A percentile compares a stretch with the other conserved stretches of the same genome.
Evolutionary conservation across 2,329 filamentous ascomycete genomes (phyloP).

Genomic region (Epichloe bromicola): DNA sequence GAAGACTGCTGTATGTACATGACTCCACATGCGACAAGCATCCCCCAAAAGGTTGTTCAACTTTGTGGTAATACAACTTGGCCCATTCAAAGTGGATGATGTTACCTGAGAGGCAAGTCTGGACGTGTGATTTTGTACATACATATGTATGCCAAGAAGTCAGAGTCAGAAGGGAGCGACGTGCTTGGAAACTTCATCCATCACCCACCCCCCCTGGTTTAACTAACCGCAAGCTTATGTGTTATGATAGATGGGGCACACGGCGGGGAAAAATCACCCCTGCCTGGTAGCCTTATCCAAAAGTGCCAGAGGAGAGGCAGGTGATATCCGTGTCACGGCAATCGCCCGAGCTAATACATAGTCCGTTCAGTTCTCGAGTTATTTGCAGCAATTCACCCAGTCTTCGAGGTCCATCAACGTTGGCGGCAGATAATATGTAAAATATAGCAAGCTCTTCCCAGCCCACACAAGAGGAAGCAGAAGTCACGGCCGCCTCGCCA

Average conservation of each 20-base stretch:
- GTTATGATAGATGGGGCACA: neutral
- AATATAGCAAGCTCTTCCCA: neutral
- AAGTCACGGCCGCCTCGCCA: neutral
- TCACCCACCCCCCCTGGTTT: neutral
- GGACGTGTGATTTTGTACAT: neutral
- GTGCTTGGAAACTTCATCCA: conserved; percentile 4
- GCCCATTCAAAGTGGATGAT: conserved; percentile 1
- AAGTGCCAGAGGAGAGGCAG: neutral
- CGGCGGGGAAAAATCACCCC: conserved; percentile 1
- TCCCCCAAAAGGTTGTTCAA: neutral
- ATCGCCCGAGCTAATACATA: neutral
- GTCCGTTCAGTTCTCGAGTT: neutral
- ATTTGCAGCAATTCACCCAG: neutral
- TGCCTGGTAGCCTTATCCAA: conserved; percentile 3
- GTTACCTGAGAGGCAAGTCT: neutral
- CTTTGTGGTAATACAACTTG: neutral
- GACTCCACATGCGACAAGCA: conserved; percentile 1
- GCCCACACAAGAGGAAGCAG: neutral
- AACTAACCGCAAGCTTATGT: neutral
- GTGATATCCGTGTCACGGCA: neutral
- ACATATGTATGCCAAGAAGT: neutral
- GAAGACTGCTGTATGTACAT: neutral
- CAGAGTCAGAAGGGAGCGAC: neutral
- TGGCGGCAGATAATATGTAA: neutral
- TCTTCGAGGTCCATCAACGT: neutral